Percentiles rank a stretch among this genome's conserved stretches.
Evolutionary conservation across 768 basidiomycete species (phyloP).

Genomic region (Tulasnella sp.): DNA sequence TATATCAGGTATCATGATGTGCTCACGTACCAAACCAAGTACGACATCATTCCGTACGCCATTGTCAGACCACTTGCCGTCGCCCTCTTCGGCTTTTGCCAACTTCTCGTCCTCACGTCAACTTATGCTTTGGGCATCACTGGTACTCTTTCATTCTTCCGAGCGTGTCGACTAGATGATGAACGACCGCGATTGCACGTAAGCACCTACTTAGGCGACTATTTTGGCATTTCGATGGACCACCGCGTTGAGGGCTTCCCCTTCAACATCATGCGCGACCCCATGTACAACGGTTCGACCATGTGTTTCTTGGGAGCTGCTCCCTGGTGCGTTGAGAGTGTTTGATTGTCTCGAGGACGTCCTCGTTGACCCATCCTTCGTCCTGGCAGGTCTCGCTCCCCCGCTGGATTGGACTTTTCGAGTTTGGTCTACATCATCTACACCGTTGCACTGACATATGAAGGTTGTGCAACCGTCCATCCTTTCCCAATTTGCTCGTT

Average conservation of each 20-base stretch:
- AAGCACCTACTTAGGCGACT: slow-evolving; percentile 75
- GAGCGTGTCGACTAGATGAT: not conserved
- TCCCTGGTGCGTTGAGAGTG: slow-evolving; percentile 55
- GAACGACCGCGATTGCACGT: slow-evolving; percentile 31
- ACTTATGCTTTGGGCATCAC: slow-evolving; percentile 90
- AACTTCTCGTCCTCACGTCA: slow-evolving; percentile 77
- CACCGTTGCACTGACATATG: slow-evolving; percentile 71
- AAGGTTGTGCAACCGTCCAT: slow-evolving; percentile 76
- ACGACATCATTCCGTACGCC: slow-evolving; percentile 57
- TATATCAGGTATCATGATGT: slow-evolving; percentile 87
- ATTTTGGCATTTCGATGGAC: slow-evolving; percentile 50
- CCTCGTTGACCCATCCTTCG: not conserved
- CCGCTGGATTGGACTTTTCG: slow-evolving; percentile 74
- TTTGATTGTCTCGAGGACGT: not conserved
- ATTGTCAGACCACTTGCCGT: slow-evolving; percentile 52
- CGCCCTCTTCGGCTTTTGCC: slow-evolving; percentile 60
- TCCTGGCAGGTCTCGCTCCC: slow-evolving; percentile 66
- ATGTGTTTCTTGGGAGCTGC: slow-evolving; percentile 81
- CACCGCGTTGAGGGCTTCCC: slow-evolving; percentile 91
- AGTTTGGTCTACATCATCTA: slow-evolving; percentile 78
- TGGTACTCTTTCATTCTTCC: slow-evolving; percentile 59
- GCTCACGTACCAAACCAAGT: slow-evolving; percentile 64
- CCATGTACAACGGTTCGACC: slow-evolving; percentile 96
- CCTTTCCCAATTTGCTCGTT: not conserved
- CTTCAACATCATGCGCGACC: slow-evolving; percentile 85